Conservation (phyloP, 495 filamentous ascomycete species). For the Trichoderma reesei region DNA sequence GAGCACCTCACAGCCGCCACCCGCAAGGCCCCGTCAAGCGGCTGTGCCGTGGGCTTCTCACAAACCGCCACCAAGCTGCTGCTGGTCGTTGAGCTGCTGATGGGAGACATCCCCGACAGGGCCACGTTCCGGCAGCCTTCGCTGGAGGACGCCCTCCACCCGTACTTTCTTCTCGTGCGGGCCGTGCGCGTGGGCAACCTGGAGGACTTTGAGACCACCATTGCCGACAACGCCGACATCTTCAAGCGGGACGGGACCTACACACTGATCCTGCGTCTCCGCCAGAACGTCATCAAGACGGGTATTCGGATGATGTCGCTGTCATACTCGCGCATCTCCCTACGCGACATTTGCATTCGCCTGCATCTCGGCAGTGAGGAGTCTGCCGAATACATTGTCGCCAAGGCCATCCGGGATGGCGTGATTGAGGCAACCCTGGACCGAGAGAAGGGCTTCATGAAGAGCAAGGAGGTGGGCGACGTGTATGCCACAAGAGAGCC, state of each 20-base stretch:
- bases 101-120: conserved; percentile 97
- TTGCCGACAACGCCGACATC: conserved; percentile 65
- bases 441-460: conserved; percentile 93
- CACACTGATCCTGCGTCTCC: conserved; percentile 82
- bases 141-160: conserved; percentile 76
- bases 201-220: conserved; percentile 78
- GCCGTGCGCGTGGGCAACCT: conserved; percentile 92
- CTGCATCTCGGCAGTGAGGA: conserved; percentile 88
- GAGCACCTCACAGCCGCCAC: conserved; percentile 85
- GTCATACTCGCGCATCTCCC: conserved; percentile 93
- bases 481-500: conserved; percentile 94
- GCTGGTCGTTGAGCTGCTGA: conserved; percentile 89
- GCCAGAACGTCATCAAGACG: conserved; percentile 99
- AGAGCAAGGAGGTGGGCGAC: conserved; percentile 91
- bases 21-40: conserved; percentile 84
- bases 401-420: conserved; percentile 95
- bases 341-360: conserved; percentile 93
- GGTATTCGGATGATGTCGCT: conserved; percentile 98
- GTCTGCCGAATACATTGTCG: conserved; percentile 96
- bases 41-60: conserved; percentile 83
- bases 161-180: conserved; percentile 87
- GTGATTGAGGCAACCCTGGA: conserved; percentile 95
- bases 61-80: conserved; percentile 90
- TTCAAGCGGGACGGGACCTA: conserved; percentile 94
- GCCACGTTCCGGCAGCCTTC: conserved; percentile 80